Evolutionary conservation across 495 filamentous ascomycete genomes (phyloP), one percentile per base, ranked within the genome.

Genomic region (Pyrenopolyporus hunteri): DNA sequence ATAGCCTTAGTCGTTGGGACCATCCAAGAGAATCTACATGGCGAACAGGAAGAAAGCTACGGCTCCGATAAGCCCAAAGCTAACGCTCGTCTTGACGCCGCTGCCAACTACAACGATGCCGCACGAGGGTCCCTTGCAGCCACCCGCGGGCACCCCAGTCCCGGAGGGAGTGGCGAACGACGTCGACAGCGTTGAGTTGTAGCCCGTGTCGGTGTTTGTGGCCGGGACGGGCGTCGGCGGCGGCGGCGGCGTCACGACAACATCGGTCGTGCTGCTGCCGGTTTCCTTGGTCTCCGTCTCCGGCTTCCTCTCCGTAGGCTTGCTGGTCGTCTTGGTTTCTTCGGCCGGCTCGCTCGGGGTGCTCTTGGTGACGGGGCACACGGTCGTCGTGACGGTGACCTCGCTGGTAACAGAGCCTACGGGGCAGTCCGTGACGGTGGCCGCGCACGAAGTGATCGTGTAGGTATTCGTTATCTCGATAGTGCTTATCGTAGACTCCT

Each of bases 391-490:
- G 23, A 71, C 55, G 60, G 63, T 54, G 19, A 72, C 36, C 11
- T 69, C 46, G 22, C 66, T 69, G 17, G 69, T 70, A 37, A 73
- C 63, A 14, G 44, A 43, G 26, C 70, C 67, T 29, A 58, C 73
- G 16, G 80, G 81, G 77, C 83, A 84, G 79, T 83, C 68, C 61
- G 80, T 82, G 53, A 86, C 82, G 35, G 72, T 76, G 33, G 83
- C 75, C 66, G 72, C 74, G 76, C 85, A 87, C 14, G 81, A 84
- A 69, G 79, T 85, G 76, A 87, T 75, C 74, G 83, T 84, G 58
- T 80, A 78, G 43, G 78, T 50, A n/a, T 55, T 55, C 29, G 54
- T 57, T 2, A 59, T 42, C 16, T 56, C 33, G 29, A 63, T 16
- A 13, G 61, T 60, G 19, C 56, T 60, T 11, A 57, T 58, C 1